Conservation (phyloP, 352 stramenopile genomes). For the Thalassiosira pacifica region DNA sequence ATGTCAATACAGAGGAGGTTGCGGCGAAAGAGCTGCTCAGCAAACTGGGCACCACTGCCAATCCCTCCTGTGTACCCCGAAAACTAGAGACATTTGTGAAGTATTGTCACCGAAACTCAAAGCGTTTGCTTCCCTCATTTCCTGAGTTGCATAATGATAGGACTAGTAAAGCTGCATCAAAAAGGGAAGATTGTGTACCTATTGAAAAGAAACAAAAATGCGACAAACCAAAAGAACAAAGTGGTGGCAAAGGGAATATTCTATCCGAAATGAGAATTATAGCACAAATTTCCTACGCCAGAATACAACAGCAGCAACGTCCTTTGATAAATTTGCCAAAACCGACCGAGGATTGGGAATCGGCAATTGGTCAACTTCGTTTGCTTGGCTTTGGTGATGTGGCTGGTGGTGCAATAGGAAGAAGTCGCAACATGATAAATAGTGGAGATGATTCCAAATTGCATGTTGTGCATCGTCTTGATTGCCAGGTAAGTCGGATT, state of each 20-base stretch:
- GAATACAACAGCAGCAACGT: slow-evolving; percentile 52
- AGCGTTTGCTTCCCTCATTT: slow-evolving; percentile 63
- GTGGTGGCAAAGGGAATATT: neutral
- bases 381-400: slow-evolving; percentile 63
- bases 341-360: slow-evolving; percentile 71
- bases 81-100: slow-evolving; percentile 67
- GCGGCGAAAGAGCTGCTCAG: slow-evolving; percentile 41
- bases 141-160: slow-evolving; percentile 8
- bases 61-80: slow-evolving; percentile 64
- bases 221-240: neutral
- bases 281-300: slow-evolving; percentile 38
- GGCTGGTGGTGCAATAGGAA: slow-evolving; percentile 20
- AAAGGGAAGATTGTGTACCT: neutral
- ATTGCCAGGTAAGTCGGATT: slow-evolving; percentile 69
- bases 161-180: neutral
- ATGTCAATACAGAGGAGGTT: neutral
- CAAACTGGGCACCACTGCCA: slow-evolving; percentile 45
- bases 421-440: neutral
- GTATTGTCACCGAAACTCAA: slow-evolving; percentile 71
- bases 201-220: slow-evolving; percentile 35
- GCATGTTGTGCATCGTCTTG: slow-evolving; percentile 79
- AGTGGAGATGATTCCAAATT: slow-evolving; percentile 38
- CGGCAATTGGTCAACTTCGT: slow-evolving; percentile 73
- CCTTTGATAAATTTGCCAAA: slow-evolving; percentile 70
- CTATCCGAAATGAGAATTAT: slow-evolving; percentile 31